These are phyloP conservation scores for Fusarium buharicum DNA, from an alignment of 2,329 filamentous ascomycete genomes.

Conservation along the genomic window DNA sequence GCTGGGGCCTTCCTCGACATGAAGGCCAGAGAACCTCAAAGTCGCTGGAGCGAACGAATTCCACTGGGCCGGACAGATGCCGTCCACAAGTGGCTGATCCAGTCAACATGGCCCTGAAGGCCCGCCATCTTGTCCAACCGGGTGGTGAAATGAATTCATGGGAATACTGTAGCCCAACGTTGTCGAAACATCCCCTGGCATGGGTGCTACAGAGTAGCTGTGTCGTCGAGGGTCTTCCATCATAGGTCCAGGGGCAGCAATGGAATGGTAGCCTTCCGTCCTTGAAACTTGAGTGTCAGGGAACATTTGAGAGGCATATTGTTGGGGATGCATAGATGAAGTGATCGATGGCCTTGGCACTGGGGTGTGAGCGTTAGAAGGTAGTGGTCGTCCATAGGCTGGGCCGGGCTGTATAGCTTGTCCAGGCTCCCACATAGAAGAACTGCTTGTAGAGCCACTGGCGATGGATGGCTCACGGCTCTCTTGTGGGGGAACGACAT, in stretches of 20 bases:
- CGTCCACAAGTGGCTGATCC: slow-evolving; percentile 11
- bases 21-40: slow-evolving; percentile 4
- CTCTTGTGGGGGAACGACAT: slow-evolving; percentile 47
- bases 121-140: slow-evolving; percentile 32
- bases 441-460: slow-evolving; percentile 48
- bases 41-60: not conserved
- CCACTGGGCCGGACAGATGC: slow-evolving; percentile 12
- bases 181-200: slow-evolving; percentile 37
- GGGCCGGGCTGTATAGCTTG: slow-evolving; percentile 41
- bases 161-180: slow-evolving; percentile 42
- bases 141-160: slow-evolving; percentile 41
- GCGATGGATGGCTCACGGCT: slow-evolving; percentile 50
- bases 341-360: slow-evolving; percentile 39
- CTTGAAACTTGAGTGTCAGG: slow-evolving; percentile 35
- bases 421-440: slow-evolving; percentile 49
- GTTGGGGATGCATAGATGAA: slow-evolving; percentile 39
- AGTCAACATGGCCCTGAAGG: slow-evolving; percentile 42
- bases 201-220: slow-evolving; percentile 39
- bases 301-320: slow-evolving; percentile 40
- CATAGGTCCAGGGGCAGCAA: slow-evolving; percentile 37
- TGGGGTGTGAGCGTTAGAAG: slow-evolving; percentile 37
- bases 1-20: not conserved
- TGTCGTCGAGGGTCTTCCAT: slow-evolving; percentile 43
- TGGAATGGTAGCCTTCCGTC: slow-evolving; percentile 35
- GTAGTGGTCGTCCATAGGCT: slow-evolving; percentile 45